A percentile compares a stretch with the other conserved stretches of the same genome.
Conservation (phyloP, 2,329 filamentous ascomycete genomes). For the Colletotrichum lupini region DNA sequence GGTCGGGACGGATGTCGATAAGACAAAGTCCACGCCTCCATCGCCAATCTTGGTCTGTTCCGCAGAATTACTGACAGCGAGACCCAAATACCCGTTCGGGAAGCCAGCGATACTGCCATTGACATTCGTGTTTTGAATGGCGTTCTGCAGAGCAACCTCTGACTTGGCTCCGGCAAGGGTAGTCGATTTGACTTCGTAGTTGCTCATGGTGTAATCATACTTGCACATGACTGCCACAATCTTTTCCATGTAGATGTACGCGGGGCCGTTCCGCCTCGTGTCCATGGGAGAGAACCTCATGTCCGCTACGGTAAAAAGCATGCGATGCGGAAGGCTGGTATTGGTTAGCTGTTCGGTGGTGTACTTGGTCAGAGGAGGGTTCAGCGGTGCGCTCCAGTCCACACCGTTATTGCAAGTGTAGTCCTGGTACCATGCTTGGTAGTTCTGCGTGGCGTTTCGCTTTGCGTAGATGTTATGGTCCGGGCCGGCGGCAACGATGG, state of each 20-base stretch:
- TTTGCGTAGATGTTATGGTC: conserved; percentile 40
- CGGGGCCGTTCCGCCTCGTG: conserved; percentile 15
- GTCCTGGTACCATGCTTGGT: conserved; percentile 38
- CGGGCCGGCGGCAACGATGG: conserved; percentile 39
- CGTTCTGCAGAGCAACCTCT: conserved; percentile 33
- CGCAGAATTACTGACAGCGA: conserved; percentile 32
- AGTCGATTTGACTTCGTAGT: conserved; percentile 30
- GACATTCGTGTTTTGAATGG: neutral
- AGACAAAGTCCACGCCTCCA: conserved; percentile 36
- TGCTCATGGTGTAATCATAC: conserved; percentile 33
- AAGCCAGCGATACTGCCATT: conserved; percentile 27
- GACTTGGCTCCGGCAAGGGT: conserved; percentile 28
- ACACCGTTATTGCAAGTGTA: conserved; percentile 40
- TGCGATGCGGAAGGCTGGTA: conserved; percentile 38
- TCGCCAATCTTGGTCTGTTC: conserved; percentile 34
- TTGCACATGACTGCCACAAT: conserved; percentile 38
- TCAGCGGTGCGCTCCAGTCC: conserved; percentile 35
- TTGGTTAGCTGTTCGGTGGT: conserved; percentile 35
- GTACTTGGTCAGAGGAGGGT: conserved; percentile 16
- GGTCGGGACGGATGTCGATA: conserved; percentile 38
- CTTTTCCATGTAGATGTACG: conserved; percentile 37
- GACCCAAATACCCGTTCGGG: conserved; percentile 31
- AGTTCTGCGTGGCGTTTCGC: conserved; percentile 42
- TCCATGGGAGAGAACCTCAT: conserved; percentile 36
- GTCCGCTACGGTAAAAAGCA: conserved; percentile 38